phyloP scores from a whole-genome alignment of 768 basidiomycete species.

The Leccinum boreale region DNA sequence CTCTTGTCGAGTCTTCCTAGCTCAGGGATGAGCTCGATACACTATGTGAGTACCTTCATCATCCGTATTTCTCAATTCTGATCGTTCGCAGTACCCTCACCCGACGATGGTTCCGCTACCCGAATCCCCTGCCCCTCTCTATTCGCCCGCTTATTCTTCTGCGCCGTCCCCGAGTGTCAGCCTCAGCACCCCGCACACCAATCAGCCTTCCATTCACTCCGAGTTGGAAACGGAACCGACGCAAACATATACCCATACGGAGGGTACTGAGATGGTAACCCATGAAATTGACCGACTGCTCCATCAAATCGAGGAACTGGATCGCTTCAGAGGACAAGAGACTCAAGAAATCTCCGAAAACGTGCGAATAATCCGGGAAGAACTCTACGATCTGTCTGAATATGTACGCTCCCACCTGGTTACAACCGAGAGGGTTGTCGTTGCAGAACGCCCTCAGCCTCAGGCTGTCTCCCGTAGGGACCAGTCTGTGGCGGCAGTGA shows the following conservation, averaged over 20 bases:
- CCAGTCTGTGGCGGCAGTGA: constrained; percentile 44
- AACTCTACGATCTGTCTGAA: constrained; percentile 61
- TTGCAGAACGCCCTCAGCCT: constrained; percentile 12
- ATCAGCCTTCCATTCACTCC: constrained; percentile 47
- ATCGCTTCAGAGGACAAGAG: constrained; percentile 61
- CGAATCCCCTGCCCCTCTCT: constrained; percentile 25
- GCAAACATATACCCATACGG: constrained; percentile 34
- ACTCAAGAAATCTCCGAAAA: constrained; percentile 61
- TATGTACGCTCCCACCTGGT: constrained; percentile 44
- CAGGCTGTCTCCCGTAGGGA: constrained; percentile 33
- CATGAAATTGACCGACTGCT: constrained; percentile 52
- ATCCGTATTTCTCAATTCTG: background rate
- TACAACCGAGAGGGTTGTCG: constrained; percentile 16
- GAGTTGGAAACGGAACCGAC: constrained; percentile 43
- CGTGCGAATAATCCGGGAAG: constrained; percentile 65
- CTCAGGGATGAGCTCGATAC: constrained; percentile 18
- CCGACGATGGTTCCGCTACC: constrained; percentile 33
- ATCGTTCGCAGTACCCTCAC: constrained; percentile 23
- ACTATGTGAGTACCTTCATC: constrained; percentile 35
- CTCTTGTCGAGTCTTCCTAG: constrained; percentile 46
- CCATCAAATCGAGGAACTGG: constrained; percentile 59
- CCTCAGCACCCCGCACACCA: constrained; percentile 45
- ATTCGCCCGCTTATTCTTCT: constrained; percentile 34
- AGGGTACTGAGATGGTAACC: constrained; percentile 41
- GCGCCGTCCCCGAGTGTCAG: constrained; percentile 47